Conservation (phyloP, 1,139 yeast species). For the Zygosaccharomyces pseudobailii region DNA sequence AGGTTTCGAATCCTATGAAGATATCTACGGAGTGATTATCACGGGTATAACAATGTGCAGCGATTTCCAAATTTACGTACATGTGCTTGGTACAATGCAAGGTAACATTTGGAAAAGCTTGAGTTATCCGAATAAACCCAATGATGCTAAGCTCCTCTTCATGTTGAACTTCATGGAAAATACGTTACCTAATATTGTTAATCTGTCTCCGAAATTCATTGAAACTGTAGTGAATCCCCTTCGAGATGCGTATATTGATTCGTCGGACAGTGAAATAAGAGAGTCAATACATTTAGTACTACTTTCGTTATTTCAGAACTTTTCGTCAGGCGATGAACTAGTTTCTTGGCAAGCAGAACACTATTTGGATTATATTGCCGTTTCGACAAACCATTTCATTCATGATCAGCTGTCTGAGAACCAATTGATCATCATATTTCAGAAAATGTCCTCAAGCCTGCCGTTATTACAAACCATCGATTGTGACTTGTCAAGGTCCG, state of each 20-base stretch:
- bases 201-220: constrained; percentile 11
- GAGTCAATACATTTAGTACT: constrained; percentile 27
- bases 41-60: constrained; percentile 8
- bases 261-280: constrained; percentile 15
- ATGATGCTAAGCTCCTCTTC: constrained; percentile 24
- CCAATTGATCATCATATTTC: constrained; percentile 21
- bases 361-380: constrained; percentile 14
- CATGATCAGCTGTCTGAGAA: constrained; percentile 13
- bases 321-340: constrained; percentile 5
- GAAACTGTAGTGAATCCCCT: constrained; percentile 16
- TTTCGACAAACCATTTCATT: constrained; percentile 18
- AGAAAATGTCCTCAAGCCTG: constrained; percentile 14
- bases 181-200: constrained; percentile 9
- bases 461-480: constrained; percentile 12
- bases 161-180: constrained; percentile 23
- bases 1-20: constrained; percentile 29
- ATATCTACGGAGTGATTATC: constrained; percentile 18
- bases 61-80: not conserved
- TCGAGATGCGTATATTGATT: constrained; percentile 9
- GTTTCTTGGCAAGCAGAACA: constrained; percentile 23
- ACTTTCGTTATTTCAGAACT: constrained; percentile 18
- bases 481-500: constrained; percentile 17
- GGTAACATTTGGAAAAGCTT: constrained; percentile 11
- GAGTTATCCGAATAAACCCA: constrained; percentile 16
- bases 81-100: constrained; percentile 13